phyloP scores from a whole-genome alignment of 2,329 filamentous ascomycete genomes.

The Fusarium foetens region DNA sequence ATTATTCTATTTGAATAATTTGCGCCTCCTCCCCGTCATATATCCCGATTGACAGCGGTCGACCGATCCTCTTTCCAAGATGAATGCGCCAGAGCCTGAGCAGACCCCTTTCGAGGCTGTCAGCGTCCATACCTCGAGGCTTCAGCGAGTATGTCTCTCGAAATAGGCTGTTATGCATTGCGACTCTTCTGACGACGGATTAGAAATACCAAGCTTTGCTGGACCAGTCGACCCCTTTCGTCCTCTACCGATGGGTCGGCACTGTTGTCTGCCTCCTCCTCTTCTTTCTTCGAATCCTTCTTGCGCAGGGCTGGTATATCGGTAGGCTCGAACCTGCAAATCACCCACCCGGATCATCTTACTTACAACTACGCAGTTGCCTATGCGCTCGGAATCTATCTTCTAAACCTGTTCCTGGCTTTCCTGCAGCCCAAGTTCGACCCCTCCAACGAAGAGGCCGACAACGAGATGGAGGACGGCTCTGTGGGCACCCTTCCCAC shows the following conservation, averaged over 20 bases:
- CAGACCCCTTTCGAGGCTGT: constrained; percentile 93
- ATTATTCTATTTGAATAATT: not conserved
- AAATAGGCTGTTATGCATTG: not conserved
- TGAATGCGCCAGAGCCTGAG: constrained; percentile 90
- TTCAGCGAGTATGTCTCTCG: constrained; percentile 72
- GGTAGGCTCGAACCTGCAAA: constrained; percentile 63
- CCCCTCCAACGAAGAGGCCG: constrained; percentile 87
- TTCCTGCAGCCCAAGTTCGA: constrained; percentile 99
- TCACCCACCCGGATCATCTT: not conserved
- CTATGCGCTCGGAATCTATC: constrained; percentile 97
- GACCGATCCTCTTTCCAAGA: constrained; percentile 52
- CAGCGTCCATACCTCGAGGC: constrained; percentile 81
- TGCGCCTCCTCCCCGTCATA: not conserved
- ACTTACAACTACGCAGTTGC: constrained; percentile 71
- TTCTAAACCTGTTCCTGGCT: constrained; percentile 98
- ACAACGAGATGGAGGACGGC: constrained; percentile 97
- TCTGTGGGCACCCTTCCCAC: constrained; percentile 84
- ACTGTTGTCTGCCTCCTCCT: constrained; percentile 79
- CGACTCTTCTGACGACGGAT: constrained; percentile 28
- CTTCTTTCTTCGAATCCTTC: constrained; percentile 89
- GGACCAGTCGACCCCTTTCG: constrained; percentile 91
- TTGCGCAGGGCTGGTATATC: constrained; percentile 99
- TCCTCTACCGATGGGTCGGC: constrained; percentile 88
- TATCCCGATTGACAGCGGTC: constrained; percentile 15
- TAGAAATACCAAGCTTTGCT: constrained; percentile 95